Evolutionary conservation across 108 stramenopile genomes (phyloP).

Genomic region (Bacterosira constricta): DNA sequence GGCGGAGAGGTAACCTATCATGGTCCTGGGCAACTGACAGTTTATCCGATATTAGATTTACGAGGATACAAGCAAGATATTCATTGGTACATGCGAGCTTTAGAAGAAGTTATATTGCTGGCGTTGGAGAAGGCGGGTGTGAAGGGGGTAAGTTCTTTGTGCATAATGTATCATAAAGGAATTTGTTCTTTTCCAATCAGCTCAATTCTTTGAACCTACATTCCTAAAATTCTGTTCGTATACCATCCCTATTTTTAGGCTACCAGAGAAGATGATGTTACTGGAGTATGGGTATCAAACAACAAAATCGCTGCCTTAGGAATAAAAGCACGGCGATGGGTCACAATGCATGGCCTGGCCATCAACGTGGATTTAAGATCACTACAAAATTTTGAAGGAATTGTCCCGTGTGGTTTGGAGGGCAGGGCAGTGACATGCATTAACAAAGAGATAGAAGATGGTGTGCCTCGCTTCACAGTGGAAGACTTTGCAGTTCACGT

Average conservation of each 20-base stretch:
- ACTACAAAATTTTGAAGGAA: slow-evolving; percentile 71
- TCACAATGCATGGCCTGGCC: slow-evolving; percentile 97
- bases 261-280: slow-evolving; percentile 63
- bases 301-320: slow-evolving; percentile 94
- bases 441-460: slow-evolving; percentile 55
- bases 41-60: slow-evolving; percentile 95
- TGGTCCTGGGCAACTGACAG: slow-evolving; percentile 95
- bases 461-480: slow-evolving; percentile 49
- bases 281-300: slow-evolving; percentile 93
- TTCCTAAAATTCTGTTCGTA: neutral
- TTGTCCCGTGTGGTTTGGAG: slow-evolving; percentile 86
- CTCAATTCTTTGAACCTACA: neutral
- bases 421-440: slow-evolving; percentile 77
- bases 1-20: slow-evolving; percentile 99
- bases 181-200: neutral
- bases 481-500: slow-evolving; percentile 55
- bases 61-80: slow-evolving; percentile 90
- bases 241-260: slow-evolving; percentile 24
- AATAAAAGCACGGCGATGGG: slow-evolving; percentile 89
- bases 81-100: slow-evolving; percentile 95
- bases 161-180: neutral
- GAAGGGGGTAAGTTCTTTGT: slow-evolving; percentile 29
- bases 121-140: slow-evolving; percentile 62
- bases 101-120: slow-evolving; percentile 89
- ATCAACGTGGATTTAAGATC: slow-evolving; percentile 83